Percentiles rank a stretch among this genome's conserved stretches.
Evolutionary conservation across 2,329 filamentous ascomycete species (phyloP).

Genomic region (Acrodontium crateriforme): DNA sequence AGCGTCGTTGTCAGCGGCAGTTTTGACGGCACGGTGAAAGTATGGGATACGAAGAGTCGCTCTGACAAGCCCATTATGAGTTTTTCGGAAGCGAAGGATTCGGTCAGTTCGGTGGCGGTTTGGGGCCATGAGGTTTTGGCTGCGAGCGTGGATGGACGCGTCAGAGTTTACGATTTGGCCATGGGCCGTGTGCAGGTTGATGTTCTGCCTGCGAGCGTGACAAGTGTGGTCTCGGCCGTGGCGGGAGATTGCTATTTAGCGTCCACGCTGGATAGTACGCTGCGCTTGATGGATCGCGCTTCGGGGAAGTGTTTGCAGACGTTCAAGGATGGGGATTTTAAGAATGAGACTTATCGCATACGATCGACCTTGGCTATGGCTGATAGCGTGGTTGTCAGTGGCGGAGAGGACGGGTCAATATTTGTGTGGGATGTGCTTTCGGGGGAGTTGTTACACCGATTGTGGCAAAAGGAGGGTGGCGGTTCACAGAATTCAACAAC

Average conservation of each 20-base stretch:
- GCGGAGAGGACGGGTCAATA: slow-evolving; percentile 62
- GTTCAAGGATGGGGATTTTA: slow-evolving; percentile 44
- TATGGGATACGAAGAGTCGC: slow-evolving; percentile 55
- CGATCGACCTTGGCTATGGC: slow-evolving; percentile 60
- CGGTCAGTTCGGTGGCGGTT: slow-evolving; percentile 37
- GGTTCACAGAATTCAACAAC: slow-evolving; percentile 23
- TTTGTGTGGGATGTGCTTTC: slow-evolving; percentile 77
- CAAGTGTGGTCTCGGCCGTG: slow-evolving; percentile 54
- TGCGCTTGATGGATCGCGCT: slow-evolving; percentile 69
- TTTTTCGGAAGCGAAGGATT: slow-evolving; percentile 59
- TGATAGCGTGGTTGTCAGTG: slow-evolving; percentile 66
- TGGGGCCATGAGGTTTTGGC: slow-evolving; percentile 44
- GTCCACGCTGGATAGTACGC: slow-evolving; percentile 58
- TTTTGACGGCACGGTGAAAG: slow-evolving; percentile 59
- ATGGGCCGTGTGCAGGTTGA: slow-evolving; percentile 59
- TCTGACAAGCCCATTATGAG: slow-evolving; percentile 55
- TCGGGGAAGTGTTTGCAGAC: slow-evolving; percentile 60
- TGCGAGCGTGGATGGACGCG: slow-evolving; percentile 72
- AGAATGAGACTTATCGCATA: slow-evolving; percentile 60
- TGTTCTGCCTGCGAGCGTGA: slow-evolving; percentile 46
- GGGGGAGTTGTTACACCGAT: slow-evolving; percentile 50
- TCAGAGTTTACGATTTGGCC: slow-evolving; percentile 70
- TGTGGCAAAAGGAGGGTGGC: slow-evolving; percentile 32
- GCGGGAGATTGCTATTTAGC: slow-evolving; percentile 65
- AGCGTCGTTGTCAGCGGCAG: slow-evolving; percentile 57